phyloP scores from a whole-genome alignment of 2,329 filamentous ascomycete genomes.

The Cercospora zeina region DNA sequence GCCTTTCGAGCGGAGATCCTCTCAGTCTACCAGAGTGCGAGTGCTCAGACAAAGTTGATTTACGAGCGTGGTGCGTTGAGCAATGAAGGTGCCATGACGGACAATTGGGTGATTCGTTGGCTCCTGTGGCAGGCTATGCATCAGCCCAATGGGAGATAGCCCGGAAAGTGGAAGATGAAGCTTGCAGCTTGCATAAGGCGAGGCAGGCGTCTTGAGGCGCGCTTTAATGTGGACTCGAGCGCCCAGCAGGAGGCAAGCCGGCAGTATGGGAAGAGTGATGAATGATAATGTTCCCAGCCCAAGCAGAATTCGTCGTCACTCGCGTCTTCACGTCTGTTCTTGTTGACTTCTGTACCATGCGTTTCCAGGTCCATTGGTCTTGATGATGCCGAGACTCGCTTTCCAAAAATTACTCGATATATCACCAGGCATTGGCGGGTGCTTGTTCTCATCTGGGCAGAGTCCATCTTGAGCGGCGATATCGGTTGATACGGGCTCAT shows the following conservation, averaged over 20 bases:
- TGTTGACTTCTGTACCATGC: slow-evolving; percentile 25
- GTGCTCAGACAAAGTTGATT: slow-evolving; percentile 40
- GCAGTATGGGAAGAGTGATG: background rate
- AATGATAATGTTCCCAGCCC: background rate
- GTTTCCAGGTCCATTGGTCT: slow-evolving; percentile 25
- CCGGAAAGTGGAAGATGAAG: background rate
- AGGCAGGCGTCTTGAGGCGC: background rate
- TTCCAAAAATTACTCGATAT: slow-evolving; percentile 20
- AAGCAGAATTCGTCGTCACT: background rate
- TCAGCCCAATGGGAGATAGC: slow-evolving; percentile 19
- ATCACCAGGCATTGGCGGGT: slow-evolving; percentile 23
- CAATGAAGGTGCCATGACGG: slow-evolving; percentile 41
- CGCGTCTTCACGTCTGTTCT: slow-evolving; percentile 25
- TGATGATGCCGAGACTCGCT: slow-evolving; percentile 20
- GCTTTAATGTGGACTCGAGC: background rate
- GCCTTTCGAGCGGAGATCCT: slow-evolving; percentile 46
- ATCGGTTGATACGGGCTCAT: slow-evolving; percentile 27
- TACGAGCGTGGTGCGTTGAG: slow-evolving; percentile 45
- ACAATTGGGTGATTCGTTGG: slow-evolving; percentile 53
- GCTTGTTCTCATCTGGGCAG: slow-evolving; percentile 26
- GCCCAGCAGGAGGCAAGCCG: background rate
- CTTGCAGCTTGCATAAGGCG: background rate
- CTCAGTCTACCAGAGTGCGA: slow-evolving; percentile 42
- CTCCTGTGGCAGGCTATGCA: slow-evolving; percentile 46
- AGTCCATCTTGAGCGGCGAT: slow-evolving; percentile 22